Conservation (phyloP, 2,329 filamentous ascomycete genomes). For the Mollisia scopiformis region DNA sequence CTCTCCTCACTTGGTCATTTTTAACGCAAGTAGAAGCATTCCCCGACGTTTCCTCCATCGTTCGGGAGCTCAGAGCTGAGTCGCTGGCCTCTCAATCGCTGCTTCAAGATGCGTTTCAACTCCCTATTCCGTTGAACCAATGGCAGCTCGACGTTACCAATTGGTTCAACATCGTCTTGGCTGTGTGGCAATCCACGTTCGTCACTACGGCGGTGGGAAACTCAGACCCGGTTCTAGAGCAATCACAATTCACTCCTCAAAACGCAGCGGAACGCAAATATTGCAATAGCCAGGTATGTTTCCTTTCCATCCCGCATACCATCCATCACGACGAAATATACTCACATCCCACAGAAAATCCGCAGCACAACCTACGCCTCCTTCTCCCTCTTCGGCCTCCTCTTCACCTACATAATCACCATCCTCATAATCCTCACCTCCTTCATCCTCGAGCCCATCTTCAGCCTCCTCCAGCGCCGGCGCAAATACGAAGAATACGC, state of each 20-base stretch:
- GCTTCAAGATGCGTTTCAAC: not conserved
- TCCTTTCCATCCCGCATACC: not conserved
- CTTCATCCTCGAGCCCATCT: not conserved
- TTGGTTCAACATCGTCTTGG: not conserved
- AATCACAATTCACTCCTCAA: not conserved
- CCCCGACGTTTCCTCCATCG: not conserved
- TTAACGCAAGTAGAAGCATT: not conserved
- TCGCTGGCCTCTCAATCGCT: not conserved
- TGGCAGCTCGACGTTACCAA: not conserved
- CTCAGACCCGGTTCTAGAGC: not conserved
- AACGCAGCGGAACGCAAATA: not conserved
- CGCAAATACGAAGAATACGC: not conserved
- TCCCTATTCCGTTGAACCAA: not conserved
- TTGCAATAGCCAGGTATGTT: not conserved
- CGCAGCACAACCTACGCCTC: not conserved
- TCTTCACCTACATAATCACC: not conserved
- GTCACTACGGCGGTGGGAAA: not conserved
- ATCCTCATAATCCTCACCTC: not conserved
- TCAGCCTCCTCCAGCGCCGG: not conserved
- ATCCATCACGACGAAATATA: not conserved
- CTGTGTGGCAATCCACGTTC: not conserved
- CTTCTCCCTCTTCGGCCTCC: not conserved
- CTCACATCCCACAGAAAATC: not conserved
- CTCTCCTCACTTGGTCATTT: not conserved
- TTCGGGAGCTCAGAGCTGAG: not conserved